Evolutionary conservation across 345 rosid species (phyloP).

Genomic region (Salix arbutifolia): DNA sequence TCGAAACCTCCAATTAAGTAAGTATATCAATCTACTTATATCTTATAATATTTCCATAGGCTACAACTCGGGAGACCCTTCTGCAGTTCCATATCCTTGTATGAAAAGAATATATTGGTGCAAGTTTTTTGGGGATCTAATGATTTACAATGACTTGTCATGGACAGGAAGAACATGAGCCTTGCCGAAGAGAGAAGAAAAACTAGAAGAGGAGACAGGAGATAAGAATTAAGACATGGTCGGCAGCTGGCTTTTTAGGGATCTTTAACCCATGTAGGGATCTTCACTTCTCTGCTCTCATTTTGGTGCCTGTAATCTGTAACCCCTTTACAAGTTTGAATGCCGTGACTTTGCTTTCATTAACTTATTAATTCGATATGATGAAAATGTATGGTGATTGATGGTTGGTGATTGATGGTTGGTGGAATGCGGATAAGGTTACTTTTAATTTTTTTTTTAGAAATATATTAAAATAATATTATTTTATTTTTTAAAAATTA

Average conservation of each 20-base stretch:
- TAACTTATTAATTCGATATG: neutral
- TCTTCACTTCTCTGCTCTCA: too few relatives aligned
- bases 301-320: too few relatives aligned
- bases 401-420: too few relatives aligned
- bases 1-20: conserved; percentile 27
- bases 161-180: conserved; percentile 35
- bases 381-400: neutral
- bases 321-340: neutral
- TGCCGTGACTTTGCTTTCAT: neutral
- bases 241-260: neutral
- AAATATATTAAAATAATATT: too few relatives aligned
- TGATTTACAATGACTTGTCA: neutral
- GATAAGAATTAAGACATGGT: too few relatives aligned
- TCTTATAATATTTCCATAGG: neutral
- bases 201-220: too few relatives aligned
- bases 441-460: too few relatives aligned
- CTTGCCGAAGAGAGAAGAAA: conserved; percentile 13
- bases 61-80: neutral
- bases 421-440: too few relatives aligned
- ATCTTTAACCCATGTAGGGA: neutral
- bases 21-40: neutral
- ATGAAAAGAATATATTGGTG: too few relatives aligned
- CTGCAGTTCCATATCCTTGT: neutral
- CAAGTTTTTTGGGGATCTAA: neutral
- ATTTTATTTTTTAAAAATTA: too few relatives aligned